Percentiles rank a stretch among this genome's conserved stretches.
Evolutionary conservation across 106 monocot genomes (phyloP).

Genomic region (Hemerocallis citrina): DNA sequence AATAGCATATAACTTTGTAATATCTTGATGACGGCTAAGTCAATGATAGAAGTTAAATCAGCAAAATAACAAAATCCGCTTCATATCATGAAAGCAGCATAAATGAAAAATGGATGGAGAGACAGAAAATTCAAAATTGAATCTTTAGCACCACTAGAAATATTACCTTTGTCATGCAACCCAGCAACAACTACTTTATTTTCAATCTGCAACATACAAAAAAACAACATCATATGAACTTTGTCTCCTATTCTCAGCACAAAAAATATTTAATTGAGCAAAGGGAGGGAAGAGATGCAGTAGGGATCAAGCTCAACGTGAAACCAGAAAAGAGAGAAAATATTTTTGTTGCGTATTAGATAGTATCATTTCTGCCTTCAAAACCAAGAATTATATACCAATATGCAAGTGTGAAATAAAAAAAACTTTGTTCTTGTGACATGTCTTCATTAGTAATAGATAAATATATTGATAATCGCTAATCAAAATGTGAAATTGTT

Average conservation of each 20-base stretch:
- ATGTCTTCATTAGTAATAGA: too few relatives aligned
- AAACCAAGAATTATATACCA: not conserved
- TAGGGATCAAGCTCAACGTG: not conserved
- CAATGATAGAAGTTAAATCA: too few relatives aligned
- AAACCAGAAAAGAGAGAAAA: not conserved
- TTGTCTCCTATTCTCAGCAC: not conserved
- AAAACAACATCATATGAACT: not conserved
- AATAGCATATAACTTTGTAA: too few relatives aligned
- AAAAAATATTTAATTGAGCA: not conserved
- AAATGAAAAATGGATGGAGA: not conserved
- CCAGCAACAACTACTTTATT: constrained; percentile 73
- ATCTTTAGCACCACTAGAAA: constrained; percentile 1
- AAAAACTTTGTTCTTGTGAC: too few relatives aligned
- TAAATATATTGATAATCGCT: not conserved
- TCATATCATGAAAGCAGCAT: not conserved
- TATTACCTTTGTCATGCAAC: constrained; percentile 94
- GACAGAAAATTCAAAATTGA: not conserved
- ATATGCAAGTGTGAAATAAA: not conserved
- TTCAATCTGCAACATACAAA: constrained; percentile 49
- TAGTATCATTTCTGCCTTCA: not conserved
- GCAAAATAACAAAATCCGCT: not conserved
- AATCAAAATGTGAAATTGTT: not conserved
- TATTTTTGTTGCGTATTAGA: not conserved
- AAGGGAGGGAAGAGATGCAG: not conserved
- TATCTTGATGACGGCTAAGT: too few relatives aligned